Base-by-base conservation (phyloP, 1,284 basidiomycete genomes). In the Thelephora terrestris region DNA sequence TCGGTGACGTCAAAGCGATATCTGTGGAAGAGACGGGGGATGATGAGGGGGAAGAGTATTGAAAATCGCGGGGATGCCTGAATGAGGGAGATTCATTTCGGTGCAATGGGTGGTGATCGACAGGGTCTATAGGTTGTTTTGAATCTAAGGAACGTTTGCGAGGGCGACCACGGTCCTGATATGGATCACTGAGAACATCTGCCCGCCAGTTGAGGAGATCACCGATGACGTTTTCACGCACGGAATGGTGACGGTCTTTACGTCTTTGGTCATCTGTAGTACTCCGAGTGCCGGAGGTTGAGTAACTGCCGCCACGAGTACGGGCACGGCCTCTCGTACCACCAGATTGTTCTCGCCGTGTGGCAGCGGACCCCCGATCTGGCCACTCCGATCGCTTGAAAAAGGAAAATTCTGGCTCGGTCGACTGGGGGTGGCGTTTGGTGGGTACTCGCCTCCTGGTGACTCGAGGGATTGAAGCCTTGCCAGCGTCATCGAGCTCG, bases 321-420 rank as follows among this genome's bases (percentile, higher is more conserved):
- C 66, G 68, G 18, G 73, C 70, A 42, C 75, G 70, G 48, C 81
- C 78, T 52, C 82, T 61, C 5, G 71, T 69, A 20, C 76, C 75
- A 37, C 73, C 69, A 59, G 81, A 84, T 61, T 73, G 77, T 61
- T 85, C 79, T 53, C 83, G 70, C 50, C 82, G 71, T 44, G 78
- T 67, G 23, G 78, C 80, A 50, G 78, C 80, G 4, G 75, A 68
- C 64, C 85, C 84, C 38, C 81, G 77, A 61, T 85, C 84, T 2
- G 82, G 81, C 85, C 85, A 88, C 56, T 85, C 85, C 14, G 85
- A 80, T 46, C 85, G 76, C 58, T 85, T 86, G 44, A 88, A 82
- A 58, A 88, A 87, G 67, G 87, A 76, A 60, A 81, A 86, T 58
- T 80, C 74, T 14, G 82, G 73, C 53, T 82, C 74, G 47, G 82